Evolutionary conservation across 495 filamentous ascomycete species (phyloP).

Genomic region (Pyrenopolyporus hunteri): DNA sequence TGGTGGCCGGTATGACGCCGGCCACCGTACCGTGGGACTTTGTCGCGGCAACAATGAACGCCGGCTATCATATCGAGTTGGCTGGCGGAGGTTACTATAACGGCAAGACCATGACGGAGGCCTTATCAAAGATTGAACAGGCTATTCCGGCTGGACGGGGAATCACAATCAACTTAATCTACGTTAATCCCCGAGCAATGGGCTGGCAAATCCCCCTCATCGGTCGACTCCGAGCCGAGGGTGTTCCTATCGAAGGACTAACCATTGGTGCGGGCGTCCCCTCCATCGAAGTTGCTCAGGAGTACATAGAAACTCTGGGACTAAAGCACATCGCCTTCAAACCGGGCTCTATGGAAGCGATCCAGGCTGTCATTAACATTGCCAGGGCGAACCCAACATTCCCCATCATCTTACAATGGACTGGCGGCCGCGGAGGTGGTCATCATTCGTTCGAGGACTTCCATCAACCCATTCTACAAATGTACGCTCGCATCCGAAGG

Average conservation of each 20-base stretch:
- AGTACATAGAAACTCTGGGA: conserved; percentile 92
- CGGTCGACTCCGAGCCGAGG: conserved; percentile 80
- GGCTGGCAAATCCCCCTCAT: conserved; percentile 96
- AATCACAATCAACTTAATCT: conserved; percentile 94
- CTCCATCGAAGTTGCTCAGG: conserved; percentile 89
- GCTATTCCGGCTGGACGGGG: conserved; percentile 87
- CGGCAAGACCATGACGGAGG: conserved; percentile 85
- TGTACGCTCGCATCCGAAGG: conserved; percentile 84
- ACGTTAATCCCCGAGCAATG: conserved; percentile 96
- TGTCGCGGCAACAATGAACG: conserved; percentile 89
- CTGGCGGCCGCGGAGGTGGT: conserved; percentile 89
- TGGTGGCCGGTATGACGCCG: conserved; percentile 94
- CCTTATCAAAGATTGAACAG: conserved; percentile 87
- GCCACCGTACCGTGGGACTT: conserved; percentile 92
- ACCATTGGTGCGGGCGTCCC: conserved; percentile 95
- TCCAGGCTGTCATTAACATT: conserved; percentile 89
- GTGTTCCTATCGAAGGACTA: conserved; percentile 91
- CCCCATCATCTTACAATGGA: conserved; percentile 93
- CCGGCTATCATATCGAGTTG: conserved; percentile 88
- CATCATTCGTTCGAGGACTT: conserved; percentile 97
- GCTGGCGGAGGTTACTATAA: conserved; percentile 93
- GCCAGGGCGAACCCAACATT: conserved; percentile 89
- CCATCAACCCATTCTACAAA: conserved; percentile 88
- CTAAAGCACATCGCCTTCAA: conserved; percentile 96
- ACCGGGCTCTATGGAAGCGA: conserved; percentile 86